Evolutionary conservation across 768 basidiomycete species (phyloP).

Genomic region (Mycena indigotica): DNA sequence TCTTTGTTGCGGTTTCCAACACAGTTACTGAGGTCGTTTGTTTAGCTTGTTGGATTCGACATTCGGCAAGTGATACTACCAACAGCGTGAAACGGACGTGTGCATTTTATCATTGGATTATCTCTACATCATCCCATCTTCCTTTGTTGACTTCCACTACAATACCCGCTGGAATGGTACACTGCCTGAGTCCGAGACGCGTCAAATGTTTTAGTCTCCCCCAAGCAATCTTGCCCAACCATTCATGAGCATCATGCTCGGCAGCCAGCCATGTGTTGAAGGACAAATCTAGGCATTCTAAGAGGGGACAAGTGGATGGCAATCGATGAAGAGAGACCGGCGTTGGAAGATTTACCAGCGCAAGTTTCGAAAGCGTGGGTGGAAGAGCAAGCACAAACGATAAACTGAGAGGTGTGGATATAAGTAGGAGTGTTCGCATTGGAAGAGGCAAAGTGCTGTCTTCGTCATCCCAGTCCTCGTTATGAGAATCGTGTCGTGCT

Average conservation of each 20-base stretch:
- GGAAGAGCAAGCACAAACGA: conserved; percentile 56
- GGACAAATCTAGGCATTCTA: conserved; percentile 67
- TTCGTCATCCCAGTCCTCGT: conserved; percentile 49
- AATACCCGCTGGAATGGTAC: conserved; percentile 46
- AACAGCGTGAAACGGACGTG: not conserved
- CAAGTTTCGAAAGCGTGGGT: conserved; percentile 64
- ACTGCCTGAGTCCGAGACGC: conserved; percentile 59
- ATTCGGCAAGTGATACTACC: conserved; percentile 31
- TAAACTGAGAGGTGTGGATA: conserved; percentile 49
- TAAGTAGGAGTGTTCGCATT: conserved; percentile 51
- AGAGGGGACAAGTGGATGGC: conserved; percentile 59
- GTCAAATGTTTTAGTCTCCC: conserved; percentile 52
- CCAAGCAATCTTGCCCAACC: conserved; percentile 61
- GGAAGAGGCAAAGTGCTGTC: conserved; percentile 35
- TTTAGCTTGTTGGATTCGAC: conserved; percentile 32
- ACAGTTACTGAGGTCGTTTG: not conserved
- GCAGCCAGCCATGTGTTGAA: conserved; percentile 54
- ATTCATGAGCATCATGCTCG: conserved; percentile 33
- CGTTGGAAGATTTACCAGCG: conserved; percentile 53
- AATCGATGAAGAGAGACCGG: conserved; percentile 58
- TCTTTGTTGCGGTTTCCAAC: not conserved
- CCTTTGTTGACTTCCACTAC: conserved; percentile 54
- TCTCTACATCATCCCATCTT: conserved; percentile 64
- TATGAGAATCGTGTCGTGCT: not conserved
- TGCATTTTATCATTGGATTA: conserved; percentile 41